Evolutionary conservation across 2,329 filamentous ascomycete genomes (phyloP).

Genomic region (Nothopassalora personata): DNA sequence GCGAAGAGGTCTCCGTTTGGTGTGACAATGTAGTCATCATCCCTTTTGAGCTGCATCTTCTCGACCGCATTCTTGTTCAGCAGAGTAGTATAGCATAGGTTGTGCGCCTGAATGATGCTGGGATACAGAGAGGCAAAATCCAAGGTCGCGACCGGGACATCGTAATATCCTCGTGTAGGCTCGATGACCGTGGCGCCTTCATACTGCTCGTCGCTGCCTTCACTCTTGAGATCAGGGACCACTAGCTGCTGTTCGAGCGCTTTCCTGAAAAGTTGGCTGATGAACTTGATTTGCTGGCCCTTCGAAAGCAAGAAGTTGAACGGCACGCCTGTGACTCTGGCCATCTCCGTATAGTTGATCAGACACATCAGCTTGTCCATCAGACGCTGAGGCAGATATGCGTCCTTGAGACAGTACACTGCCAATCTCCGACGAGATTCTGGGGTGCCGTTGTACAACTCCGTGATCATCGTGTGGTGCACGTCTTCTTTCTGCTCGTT

Average conservation of each 20-base stretch:
- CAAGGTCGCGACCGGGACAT: slow-evolving; percentile 89
- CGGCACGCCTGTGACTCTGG: slow-evolving; percentile 94
- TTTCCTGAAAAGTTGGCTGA: slow-evolving; percentile 95
- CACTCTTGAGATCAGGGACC: slow-evolving; percentile 75
- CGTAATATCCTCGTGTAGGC: slow-evolving; percentile 86
- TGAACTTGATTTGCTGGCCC: slow-evolving; percentile 95
- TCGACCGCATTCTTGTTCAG: slow-evolving; percentile 74
- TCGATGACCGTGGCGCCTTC: slow-evolving; percentile 98
- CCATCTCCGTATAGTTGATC: slow-evolving; percentile 99
- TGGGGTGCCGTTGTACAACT: slow-evolving; percentile 91
- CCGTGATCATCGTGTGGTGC: slow-evolving; percentile 98
- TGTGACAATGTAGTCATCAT: slow-evolving; percentile 93
- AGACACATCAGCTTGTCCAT: slow-evolving; percentile 98
- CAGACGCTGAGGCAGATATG: slow-evolving; percentile 84
- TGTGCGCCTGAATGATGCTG: slow-evolving; percentile 98
- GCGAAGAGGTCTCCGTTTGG: slow-evolving; percentile 93
- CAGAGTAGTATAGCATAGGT: slow-evolving; percentile 93
- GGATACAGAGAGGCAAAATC: slow-evolving; percentile 99
- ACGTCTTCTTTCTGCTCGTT: slow-evolving; percentile 99
- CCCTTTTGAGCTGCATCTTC: slow-evolving; percentile 70
- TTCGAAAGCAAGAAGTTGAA: slow-evolving; percentile 91
- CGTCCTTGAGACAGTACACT: slow-evolving; percentile 95
- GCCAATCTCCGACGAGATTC: slow-evolving; percentile 87
- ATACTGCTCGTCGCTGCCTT: slow-evolving; percentile 77
- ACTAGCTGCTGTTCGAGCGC: slow-evolving; percentile 89